Conservation (phyloP, 768 basidiomycete genomes). For the Lyophyllum shimeji region DNA sequence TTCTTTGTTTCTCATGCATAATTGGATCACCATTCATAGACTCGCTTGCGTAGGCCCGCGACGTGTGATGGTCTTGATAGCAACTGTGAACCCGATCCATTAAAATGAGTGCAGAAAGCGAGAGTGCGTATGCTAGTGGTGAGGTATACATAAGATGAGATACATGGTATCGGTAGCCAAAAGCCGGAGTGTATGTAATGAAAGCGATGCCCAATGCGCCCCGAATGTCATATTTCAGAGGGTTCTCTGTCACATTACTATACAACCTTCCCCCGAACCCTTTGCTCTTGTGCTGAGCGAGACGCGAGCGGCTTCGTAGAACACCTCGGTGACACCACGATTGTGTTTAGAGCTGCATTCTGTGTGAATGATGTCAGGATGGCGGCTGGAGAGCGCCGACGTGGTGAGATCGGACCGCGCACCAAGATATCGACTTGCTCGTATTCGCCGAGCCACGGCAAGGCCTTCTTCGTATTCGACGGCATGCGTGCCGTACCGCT, state of each 20-base stretch:
- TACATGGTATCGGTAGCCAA: constrained; percentile 16
- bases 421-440: constrained; percentile 93
- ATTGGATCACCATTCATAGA: constrained; percentile 23
- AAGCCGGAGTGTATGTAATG: not conserved
- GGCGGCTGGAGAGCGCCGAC: not conserved
- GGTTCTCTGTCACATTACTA: constrained; percentile 49
- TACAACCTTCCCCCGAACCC: constrained; percentile 57
- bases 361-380: constrained; percentile 26
- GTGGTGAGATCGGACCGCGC: constrained; percentile 51
- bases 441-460: constrained; percentile 84
- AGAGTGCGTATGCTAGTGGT: constrained; percentile 6
- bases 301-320: constrained; percentile 87
- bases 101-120: not conserved
- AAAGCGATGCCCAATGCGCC: not conserved
- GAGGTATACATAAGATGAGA: constrained; percentile 20
- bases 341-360: constrained; percentile 99
- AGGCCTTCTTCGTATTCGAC: constrained; percentile 94
- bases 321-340: constrained; percentile 90
- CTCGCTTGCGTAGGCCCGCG: not conserved
- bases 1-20: constrained; percentile 13
- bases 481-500: constrained; percentile 65
- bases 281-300: constrained; percentile 76
- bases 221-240: too few species aligned
- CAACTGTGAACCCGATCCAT: not conserved
- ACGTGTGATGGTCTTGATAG: not conserved